Conservation (phyloP, 1,284 basidiomycete species). For the Gymnopus androsaceus region DNA sequence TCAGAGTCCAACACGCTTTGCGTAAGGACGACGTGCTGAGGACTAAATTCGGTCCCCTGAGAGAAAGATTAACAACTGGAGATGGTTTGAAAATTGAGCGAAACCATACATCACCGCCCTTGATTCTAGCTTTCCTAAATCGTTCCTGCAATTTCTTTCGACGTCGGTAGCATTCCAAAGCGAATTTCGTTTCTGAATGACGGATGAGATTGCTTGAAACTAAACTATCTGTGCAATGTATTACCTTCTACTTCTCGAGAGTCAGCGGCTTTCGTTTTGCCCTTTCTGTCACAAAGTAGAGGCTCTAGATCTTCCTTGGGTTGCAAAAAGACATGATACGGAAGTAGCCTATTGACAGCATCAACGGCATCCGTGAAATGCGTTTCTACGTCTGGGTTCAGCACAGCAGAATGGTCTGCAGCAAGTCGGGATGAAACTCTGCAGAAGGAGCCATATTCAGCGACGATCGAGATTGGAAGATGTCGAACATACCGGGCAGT, state of each 20-base stretch:
- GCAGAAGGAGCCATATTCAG: conserved; percentile 2
- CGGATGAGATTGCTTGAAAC: conserved; percentile 4
- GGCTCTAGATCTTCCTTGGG: conserved; percentile 60
- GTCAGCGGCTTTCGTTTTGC: conserved; percentile 58
- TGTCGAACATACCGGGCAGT: conserved; percentile 46
- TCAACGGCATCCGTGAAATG: conserved; percentile 65
- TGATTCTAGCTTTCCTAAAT: conserved; percentile 53
- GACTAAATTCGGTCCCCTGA: conserved; percentile 60
- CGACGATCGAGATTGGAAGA: neutral
- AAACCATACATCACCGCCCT: conserved; percentile 55
- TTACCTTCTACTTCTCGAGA: conserved; percentile 59
- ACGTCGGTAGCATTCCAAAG: conserved; percentile 64
- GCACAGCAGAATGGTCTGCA: conserved; percentile 58
- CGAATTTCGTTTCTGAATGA: conserved; percentile 61
- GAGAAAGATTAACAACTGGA: conserved; percentile 10
- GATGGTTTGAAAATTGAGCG: conserved; percentile 1
- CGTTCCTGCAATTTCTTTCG: conserved; percentile 55
- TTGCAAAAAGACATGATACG: conserved; percentile 77
- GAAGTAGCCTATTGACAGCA: conserved; percentile 64
- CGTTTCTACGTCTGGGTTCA: conserved; percentile 66
- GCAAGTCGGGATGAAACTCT: conserved; percentile 61
- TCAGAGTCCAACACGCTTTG: conserved; percentile 67
- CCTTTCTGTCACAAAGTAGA: conserved; percentile 47
- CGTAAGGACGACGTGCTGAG: conserved; percentile 61
- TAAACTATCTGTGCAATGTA: conserved; percentile 12